Conservation (phyloP, 2,329 filamentous ascomycete species). For the Stachybotrys chartarum region DNA sequence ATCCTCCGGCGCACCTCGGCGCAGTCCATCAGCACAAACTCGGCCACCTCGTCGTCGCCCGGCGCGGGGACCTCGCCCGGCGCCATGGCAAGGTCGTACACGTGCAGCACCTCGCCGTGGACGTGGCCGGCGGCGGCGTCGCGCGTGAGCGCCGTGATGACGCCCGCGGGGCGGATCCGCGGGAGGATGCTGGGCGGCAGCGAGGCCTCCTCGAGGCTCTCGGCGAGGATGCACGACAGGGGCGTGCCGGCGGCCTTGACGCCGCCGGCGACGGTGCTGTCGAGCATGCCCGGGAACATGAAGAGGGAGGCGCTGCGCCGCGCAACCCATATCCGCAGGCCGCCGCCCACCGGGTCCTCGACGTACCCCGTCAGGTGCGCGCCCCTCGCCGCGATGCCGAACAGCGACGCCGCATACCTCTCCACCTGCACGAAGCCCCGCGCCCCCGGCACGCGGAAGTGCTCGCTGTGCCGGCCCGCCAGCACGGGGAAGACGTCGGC, state of each 20-base stretch:
- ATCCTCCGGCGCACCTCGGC: conserved; percentile 53
- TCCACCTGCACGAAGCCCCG: conserved; percentile 42
- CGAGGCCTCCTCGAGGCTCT: conserved; percentile 65
- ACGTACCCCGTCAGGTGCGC: conserved; percentile 60
- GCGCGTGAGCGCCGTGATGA: conserved; percentile 26
- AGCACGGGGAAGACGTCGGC: conserved; percentile 28
- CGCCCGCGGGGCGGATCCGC: conserved; percentile 18
- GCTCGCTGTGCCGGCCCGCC: conserved; percentile 33
- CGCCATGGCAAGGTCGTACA: conserved; percentile 68
- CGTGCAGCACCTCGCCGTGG: conserved; percentile 45
- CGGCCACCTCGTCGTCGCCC: conserved; percentile 70
- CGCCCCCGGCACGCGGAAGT: conserved; percentile 32
- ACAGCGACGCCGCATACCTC: conserved; percentile 54
- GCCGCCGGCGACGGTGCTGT: conserved; percentile 76
- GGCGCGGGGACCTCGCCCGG: conserved; percentile 54
- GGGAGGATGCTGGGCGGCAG: conserved; percentile 18
- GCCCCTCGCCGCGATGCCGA: conserved; percentile 61
- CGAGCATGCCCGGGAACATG: conserved; percentile 68
- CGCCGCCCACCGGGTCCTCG: conserved; percentile 21
- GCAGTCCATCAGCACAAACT: conserved; percentile 62
- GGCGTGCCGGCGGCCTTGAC: conserved; percentile 60
- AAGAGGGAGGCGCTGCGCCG: conserved; percentile 57
- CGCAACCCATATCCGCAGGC: conserved; percentile 66
- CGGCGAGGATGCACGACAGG: conserved; percentile 61
- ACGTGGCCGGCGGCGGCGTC: conserved; percentile 17